phyloP scores from a whole-genome alignment of 2,329 filamentous ascomycete genomes.

The Colletotrichum cereale region DNA sequence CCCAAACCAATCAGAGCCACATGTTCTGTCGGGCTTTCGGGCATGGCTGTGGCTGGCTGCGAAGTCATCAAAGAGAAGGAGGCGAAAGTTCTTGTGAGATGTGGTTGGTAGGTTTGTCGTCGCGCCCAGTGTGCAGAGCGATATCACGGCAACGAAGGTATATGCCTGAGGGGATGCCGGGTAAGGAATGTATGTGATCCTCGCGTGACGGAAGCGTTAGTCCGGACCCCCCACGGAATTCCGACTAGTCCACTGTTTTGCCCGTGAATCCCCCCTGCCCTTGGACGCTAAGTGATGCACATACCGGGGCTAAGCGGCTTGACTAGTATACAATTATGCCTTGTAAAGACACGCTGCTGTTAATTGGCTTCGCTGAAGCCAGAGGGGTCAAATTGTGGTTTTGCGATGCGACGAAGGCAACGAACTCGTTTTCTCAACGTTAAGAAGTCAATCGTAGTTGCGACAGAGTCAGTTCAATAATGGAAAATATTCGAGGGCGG shows the following conservation, averaged over 20 bases:
- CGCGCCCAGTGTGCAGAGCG: too few species aligned
- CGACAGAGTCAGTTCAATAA: too few species aligned
- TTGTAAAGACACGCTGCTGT: too few species aligned
- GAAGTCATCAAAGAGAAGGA: neutral
- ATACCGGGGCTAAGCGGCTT: neutral
- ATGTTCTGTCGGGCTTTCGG: neutral
- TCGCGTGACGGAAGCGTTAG: neutral
- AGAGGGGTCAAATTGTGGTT: too few species aligned
- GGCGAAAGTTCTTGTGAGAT: too few species aligned
- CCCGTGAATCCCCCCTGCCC: neutral
- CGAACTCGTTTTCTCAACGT: too few species aligned
- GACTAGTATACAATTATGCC: too few species aligned
- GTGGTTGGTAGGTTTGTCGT: neutral
- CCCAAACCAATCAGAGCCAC: conserved; percentile 55
- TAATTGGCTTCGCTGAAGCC: too few species aligned
- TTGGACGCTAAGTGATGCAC: neutral
- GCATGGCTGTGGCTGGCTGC: neutral
- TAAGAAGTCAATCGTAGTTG: too few species aligned
- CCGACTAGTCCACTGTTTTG: neutral
- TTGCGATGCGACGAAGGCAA: too few species aligned
- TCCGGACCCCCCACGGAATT: neutral
- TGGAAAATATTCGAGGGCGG: too few species aligned
- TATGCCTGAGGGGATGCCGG: neutral
- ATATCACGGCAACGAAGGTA: neutral
- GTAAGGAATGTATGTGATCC: neutral